A percentile compares a stretch with the other conserved stretches of the same genome.
Conservation (phyloP, 352 stramenopile genomes). For the Phytophthora multivora region DNA sequence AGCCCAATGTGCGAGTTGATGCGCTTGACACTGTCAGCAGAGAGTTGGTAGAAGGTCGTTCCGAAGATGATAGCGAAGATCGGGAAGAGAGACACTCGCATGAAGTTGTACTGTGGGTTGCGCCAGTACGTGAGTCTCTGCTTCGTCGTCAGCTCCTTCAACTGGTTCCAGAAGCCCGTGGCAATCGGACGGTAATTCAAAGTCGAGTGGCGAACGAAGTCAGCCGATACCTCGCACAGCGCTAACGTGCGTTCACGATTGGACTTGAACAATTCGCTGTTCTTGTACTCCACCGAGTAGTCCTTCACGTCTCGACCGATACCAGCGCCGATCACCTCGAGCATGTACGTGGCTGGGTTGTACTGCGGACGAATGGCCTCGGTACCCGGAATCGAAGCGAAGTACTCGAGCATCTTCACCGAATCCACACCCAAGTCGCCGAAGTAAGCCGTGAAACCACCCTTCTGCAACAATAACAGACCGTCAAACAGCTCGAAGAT, state of each 20-base stretch:
- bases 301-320: constrained; percentile 59
- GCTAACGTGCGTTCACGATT: constrained; percentile 28
- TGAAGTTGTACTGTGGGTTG: neutral
- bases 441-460: constrained; percentile 78
- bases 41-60: constrained; percentile 52
- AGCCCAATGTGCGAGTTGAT: constrained; percentile 68
- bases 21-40: constrained; percentile 25
- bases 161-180: constrained; percentile 45
- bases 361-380: constrained; percentile 70
- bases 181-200: constrained; percentile 51
- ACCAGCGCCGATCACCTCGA: constrained; percentile 82
- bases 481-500: constrained; percentile 78
- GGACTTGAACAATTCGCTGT: constrained; percentile 35
- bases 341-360: constrained; percentile 92
- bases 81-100: neutral
- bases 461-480: constrained; percentile 82
- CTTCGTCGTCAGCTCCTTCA: constrained; percentile 41
- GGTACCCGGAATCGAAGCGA: constrained; percentile 78
- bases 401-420: constrained; percentile 87
- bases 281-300: constrained; percentile 56
- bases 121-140: constrained; percentile 58
- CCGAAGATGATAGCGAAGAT: neutral
- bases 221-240: constrained; percentile 19
- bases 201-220: constrained; percentile 48
- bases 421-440: constrained; percentile 85